Conservation (phyloP, 352 stramenopile species). For the Phytopythium montanum region DNA sequence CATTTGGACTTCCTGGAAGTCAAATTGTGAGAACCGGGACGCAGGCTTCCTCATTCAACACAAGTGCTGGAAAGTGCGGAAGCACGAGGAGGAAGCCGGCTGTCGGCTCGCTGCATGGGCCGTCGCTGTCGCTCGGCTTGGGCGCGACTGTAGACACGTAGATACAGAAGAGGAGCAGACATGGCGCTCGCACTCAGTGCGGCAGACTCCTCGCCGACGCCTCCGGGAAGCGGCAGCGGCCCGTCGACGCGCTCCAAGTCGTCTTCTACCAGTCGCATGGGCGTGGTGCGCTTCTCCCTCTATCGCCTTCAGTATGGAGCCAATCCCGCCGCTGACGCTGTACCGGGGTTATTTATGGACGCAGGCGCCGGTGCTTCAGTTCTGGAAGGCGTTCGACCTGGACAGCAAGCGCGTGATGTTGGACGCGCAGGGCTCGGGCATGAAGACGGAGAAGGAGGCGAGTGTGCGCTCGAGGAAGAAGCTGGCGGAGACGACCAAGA, state of each 20-base stretch:
- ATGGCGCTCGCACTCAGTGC: neutral
- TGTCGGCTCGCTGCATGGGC: neutral
- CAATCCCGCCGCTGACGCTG: no score
- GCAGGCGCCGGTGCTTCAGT: slow-evolving; percentile 67
- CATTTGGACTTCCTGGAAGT: neutral
- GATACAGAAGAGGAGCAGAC: neutral
- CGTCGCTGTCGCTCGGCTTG: neutral
- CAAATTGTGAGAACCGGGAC: neutral
- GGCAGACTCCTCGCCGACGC: slow-evolving; percentile 2
- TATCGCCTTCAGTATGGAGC: no score
- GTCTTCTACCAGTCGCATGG: slow-evolving; percentile 21
- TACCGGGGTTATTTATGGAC: neutral
- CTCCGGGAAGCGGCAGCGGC: slow-evolving; percentile 14
- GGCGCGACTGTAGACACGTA: neutral
- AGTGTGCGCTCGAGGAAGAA: slow-evolving; percentile 80
- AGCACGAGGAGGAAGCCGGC: neutral
- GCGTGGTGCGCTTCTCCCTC: slow-evolving; percentile 10
- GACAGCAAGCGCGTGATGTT: slow-evolving; percentile 82
- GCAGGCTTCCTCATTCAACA: neutral
- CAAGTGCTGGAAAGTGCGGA: neutral
- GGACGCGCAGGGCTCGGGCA: slow-evolving; percentile 70
- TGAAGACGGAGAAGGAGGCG: slow-evolving; percentile 84
- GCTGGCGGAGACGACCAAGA: slow-evolving; percentile 82
- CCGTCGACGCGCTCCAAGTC: slow-evolving; percentile 3
- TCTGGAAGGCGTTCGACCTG: slow-evolving; percentile 86